Conservation (phyloP, 2,329 filamentous ascomycete genomes). For the Nectriaceae sp. region DNA sequence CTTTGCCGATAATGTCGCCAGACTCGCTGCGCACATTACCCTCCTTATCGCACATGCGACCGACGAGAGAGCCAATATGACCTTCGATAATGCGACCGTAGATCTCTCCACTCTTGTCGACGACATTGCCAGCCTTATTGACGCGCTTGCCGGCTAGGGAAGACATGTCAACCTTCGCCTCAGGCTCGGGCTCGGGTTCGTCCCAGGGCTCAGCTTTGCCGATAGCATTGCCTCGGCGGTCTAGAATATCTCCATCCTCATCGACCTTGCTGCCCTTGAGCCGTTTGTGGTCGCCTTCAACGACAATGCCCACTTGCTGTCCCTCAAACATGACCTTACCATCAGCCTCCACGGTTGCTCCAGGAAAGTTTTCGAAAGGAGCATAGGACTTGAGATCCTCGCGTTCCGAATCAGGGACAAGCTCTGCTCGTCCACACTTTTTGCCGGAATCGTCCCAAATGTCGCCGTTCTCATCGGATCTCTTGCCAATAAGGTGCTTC, state of each 20-base stretch:
- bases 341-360: constrained; percentile 54
- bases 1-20: constrained; percentile 69
- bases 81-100: constrained; percentile 70
- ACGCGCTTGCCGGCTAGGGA: constrained; percentile 69
- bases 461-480: constrained; percentile 65
- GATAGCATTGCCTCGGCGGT: constrained; percentile 66
- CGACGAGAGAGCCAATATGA: constrained; percentile 61
- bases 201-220: constrained; percentile 72
- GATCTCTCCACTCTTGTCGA: constrained; percentile 55
- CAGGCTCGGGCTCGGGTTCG: constrained; percentile 45
- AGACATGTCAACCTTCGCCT: constrained; percentile 61
- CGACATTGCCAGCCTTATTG: constrained; percentile 68
- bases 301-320: constrained; percentile 59
- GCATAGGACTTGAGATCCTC: constrained; percentile 48
- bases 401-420: constrained; percentile 53
- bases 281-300: constrained; percentile 64
- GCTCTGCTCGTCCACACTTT: constrained; percentile 66
- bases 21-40: constrained; percentile 73
- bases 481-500: constrained; percentile 64
- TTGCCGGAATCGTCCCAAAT: constrained; percentile 73
- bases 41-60: constrained; percentile 70
- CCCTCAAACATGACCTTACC: constrained; percentile 54
- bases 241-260: constrained; percentile 68
- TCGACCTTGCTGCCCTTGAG: constrained; percentile 68
- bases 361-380: constrained; percentile 61